Evolutionary conservation across 2,329 filamentous ascomycete species (phyloP).

Genomic region (Colletotrichum salicis): DNA sequence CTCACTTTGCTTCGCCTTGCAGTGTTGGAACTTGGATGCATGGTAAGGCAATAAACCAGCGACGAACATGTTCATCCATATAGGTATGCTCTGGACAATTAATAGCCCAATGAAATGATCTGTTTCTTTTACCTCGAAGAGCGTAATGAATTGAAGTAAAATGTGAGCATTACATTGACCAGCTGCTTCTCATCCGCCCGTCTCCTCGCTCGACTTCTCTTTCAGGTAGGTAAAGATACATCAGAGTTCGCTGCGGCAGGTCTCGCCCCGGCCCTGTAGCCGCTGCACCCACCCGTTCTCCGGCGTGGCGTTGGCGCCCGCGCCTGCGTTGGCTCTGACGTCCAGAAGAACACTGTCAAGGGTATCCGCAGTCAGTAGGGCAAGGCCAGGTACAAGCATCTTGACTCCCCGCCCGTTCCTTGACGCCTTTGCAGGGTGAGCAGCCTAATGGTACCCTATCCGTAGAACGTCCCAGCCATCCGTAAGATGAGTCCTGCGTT

Average conservation of each 20-base stretch:
- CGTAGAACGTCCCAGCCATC: no score
- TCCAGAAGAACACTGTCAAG: background rate
- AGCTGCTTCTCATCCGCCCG: background rate
- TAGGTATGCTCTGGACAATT: no score
- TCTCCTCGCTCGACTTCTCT: background rate
- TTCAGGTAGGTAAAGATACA: background rate
- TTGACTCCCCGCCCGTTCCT: background rate
- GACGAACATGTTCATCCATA: no score
- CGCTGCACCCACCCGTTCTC: constrained; percentile 1
- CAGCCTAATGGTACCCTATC: background rate
- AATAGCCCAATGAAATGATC: no score
- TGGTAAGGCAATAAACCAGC: no score
- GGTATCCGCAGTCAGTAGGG: background rate
- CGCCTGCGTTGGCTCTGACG: background rate
- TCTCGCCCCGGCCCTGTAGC: background rate
- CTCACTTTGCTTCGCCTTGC: background rate
- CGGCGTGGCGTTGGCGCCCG: background rate
- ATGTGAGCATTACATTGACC: no score
- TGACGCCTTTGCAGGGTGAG: background rate
- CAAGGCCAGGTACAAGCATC: background rate
- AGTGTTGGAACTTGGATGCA: no score
- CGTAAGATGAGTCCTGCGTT: background rate
- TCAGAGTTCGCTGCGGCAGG: background rate
- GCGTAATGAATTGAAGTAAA: no score
- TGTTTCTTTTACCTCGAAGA: no score